phyloP scores from a whole-genome alignment of 129 eudicot species.

The Silybum marianum region DNA sequence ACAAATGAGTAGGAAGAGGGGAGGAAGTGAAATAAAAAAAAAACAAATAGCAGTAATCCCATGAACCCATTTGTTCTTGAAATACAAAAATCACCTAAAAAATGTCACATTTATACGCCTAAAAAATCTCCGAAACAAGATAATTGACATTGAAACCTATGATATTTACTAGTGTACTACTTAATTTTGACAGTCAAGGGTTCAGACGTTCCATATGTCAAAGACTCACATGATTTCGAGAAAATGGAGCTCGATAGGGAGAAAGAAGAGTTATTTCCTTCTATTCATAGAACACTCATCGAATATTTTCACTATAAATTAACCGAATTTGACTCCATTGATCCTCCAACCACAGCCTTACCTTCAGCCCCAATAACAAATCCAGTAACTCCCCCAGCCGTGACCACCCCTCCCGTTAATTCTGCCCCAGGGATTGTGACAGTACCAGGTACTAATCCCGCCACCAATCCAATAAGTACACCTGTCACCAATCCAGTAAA shows the following conservation, averaged over 20 bases:
- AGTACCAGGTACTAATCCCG: conserved; percentile 47
- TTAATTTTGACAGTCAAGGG: conserved; percentile 34
- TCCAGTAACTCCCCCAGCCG: conserved; percentile 51
- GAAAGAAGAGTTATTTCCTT: conserved; percentile 33
- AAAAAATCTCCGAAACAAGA: background rate
- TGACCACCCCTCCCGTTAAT: conserved; percentile 32
- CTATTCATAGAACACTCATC: conserved; percentile 40
- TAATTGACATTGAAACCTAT: background rate
- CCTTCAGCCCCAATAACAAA: conserved; percentile 38
- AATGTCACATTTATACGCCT: no score
- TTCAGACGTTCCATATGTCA: conserved; percentile 20
- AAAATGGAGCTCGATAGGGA: conserved; percentile 23
- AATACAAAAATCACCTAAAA: no score
- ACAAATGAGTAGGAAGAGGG: no score
- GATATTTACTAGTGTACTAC: background rate
- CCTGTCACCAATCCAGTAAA: conserved; percentile 47
- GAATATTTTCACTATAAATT: conserved; percentile 30
- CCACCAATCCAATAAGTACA: conserved; percentile 32
- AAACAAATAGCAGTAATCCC: no score
- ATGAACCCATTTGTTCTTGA: no score
- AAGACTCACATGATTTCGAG: conserved; percentile 19
- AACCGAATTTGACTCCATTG: conserved; percentile 48
- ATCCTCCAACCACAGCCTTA: conserved; percentile 56
- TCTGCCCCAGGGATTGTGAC: conserved; percentile 58
- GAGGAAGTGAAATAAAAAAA: no score